Percentiles rank a stretch among this genome's conserved stretches.
phyloP scores from a whole-genome alignment of 495 filamentous ascomycete genomes.

The Neurospora africana region DNA sequence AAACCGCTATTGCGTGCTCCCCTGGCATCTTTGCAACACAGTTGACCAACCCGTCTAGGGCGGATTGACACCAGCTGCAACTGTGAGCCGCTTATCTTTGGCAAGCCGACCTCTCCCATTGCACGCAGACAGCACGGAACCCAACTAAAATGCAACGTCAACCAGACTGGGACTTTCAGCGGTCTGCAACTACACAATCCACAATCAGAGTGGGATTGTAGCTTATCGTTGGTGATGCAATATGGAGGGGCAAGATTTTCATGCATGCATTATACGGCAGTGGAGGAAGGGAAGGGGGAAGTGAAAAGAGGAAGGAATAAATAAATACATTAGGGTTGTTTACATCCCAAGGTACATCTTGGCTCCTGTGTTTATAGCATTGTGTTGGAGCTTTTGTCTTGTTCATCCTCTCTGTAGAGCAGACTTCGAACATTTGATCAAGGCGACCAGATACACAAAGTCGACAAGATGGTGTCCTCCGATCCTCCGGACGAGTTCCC shows the following conservation, averaged over 20 bases:
- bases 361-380: neutral
- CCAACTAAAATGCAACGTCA: neutral
- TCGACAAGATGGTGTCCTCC: neutral
- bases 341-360: neutral
- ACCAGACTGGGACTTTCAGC: neutral
- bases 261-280: neutral
- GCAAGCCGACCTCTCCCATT: neutral
- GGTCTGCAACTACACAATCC: neutral
- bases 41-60: neutral
- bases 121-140: neutral
- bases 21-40: neutral
- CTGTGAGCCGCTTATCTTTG: neutral
- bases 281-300: neutral
- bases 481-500: neutral
- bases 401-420: neutral
- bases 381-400: neutral
- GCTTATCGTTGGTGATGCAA: neutral
- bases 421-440: neutral
- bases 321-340: neutral
- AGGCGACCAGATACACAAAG: neutral
- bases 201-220: neutral
- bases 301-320: neutral
- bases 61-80: neutral
- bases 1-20: neutral
- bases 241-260: neutral